These are phyloP conservation scores for Phytophthora lateralis DNA, from an alignment of 352 stramenopile species.

Conservation along the genomic window DNA sequence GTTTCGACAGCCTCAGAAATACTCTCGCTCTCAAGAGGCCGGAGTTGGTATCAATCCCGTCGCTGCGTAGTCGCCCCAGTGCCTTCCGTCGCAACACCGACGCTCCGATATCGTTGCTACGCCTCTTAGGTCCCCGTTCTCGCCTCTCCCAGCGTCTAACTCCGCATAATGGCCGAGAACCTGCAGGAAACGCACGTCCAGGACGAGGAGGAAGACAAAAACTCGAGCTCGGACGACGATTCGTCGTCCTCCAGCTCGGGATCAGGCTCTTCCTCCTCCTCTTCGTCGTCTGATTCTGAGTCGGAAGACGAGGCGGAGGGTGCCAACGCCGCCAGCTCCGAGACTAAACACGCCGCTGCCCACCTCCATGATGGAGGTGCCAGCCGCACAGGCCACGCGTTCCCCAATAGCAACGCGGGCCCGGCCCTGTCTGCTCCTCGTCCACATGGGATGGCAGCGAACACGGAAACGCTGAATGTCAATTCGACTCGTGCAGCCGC, in stretches of 20 bases:
- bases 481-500: slow-evolving; percentile 71
- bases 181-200: slow-evolving; percentile 29
- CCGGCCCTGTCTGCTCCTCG: slow-evolving; percentile 38
- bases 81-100: no score
- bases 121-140: background rate
- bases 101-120: background rate
- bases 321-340: slow-evolving; percentile 5
- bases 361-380: slow-evolving; percentile 11
- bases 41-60: slow-evolving; percentile 1
- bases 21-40: slow-evolving; percentile 24
- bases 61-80: background rate
- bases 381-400: slow-evolving; percentile 16
- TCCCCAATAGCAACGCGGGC: slow-evolving; percentile 11
- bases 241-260: slow-evolving; percentile 79
- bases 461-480: slow-evolving; percentile 62
- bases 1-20: slow-evolving; percentile 37
- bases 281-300: slow-evolving; percentile 82
- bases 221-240: slow-evolving; percentile 76
- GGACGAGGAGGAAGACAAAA: slow-evolving; percentile 50
- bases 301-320: slow-evolving; percentile 51
- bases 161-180: slow-evolving; percentile 34
- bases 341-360: slow-evolving; percentile 12
- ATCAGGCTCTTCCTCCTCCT: slow-evolving; percentile 73
- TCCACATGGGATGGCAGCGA: slow-evolving; percentile 36
- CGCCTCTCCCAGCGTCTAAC: slow-evolving; percentile 1